Evolutionary conservation across 345 rosid species (phyloP), one percentile per base, ranked within the genome.

Genomic region (Populus alba): DNA sequence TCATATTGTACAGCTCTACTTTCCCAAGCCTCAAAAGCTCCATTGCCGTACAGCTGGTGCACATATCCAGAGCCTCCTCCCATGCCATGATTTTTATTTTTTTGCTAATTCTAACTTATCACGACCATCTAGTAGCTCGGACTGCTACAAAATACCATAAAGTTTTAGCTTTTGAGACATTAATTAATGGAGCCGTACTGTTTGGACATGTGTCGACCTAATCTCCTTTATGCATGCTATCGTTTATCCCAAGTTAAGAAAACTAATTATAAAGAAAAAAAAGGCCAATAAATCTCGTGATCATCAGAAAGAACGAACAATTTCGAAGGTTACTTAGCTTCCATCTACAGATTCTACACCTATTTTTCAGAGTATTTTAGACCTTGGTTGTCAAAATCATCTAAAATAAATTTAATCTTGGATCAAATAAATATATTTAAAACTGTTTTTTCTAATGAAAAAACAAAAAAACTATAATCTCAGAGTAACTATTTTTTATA

Each of bases 131-230:
- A 38, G 70, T 3, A 61, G 63, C n/a, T 8, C 20, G 5, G 15
- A 65, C 49, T 31, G 25, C 45, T 65, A 16, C 66, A 73, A 33
- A 15, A 29, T 23, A 47, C 59, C 74, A 67, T 18, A 8, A 33
- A 18, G 22, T 65, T 29, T 15, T 12, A 13, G 3, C 3, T 65
- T 65, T 41, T 8, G 0, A 66, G 67, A 39, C 35, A 49, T 78
- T 49, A 71, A 41, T 72, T 72, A 72, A 35, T 25, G 81, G 51
- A 72, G 76, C 76, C 75, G 7, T 69, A 72, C 51, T 27, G 10
- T 43, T 4, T 39, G 65, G 71, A 68, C 73, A 70, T 39, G 61
- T 78, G 76, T 82, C 75, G 39, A 47, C 12, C 63, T 1, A 27
- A 22, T 33, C 75, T 39, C 6, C 41, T 63, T 61, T 12, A 41